These are phyloP conservation scores for Ilyonectria sp. DNA, from an alignment of 2,329 filamentous ascomycete genomes.

Conservation along the genomic window DNA sequence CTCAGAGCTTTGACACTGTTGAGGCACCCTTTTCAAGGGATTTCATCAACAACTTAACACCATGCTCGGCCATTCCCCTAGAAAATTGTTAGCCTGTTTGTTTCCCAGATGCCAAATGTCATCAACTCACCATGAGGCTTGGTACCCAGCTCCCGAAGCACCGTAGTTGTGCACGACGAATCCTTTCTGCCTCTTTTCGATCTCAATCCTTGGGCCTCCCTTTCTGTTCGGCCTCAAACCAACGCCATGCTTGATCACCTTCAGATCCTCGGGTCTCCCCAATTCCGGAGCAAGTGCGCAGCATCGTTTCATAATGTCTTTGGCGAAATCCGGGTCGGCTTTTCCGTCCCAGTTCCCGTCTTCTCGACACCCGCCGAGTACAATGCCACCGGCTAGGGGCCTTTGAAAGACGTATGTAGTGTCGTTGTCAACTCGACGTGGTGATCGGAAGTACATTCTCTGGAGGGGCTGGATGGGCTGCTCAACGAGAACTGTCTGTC, in stretches of 20 bases:
- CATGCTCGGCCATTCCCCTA: background rate
- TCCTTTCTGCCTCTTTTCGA: constrained; percentile 40
- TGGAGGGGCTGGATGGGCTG: constrained; percentile 55
- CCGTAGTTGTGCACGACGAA: constrained; percentile 50
- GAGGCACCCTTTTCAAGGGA: background rate
- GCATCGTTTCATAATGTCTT: constrained; percentile 53
- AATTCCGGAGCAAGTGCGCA: constrained; percentile 53
- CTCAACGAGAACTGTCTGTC: constrained; percentile 53
- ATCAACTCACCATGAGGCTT: constrained; percentile 43
- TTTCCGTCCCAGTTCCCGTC: constrained; percentile 52
- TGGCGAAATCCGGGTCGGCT: constrained; percentile 49
- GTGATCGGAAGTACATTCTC: constrained; percentile 60
- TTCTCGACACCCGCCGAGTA: constrained; percentile 48
- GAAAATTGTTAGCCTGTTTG: background rate
- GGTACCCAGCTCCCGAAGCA: constrained; percentile 48
- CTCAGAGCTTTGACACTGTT: background rate
- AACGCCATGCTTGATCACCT: constrained; percentile 52
- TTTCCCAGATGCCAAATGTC: background rate
- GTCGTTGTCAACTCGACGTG: constrained; percentile 29
- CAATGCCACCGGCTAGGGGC: constrained; percentile 6
- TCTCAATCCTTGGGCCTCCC: constrained; percentile 51
- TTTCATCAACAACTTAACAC: background rate
- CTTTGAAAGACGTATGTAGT: constrained; percentile 12
- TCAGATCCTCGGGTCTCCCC: constrained; percentile 52
- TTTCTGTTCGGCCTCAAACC: constrained; percentile 49